Evolutionary conservation across 1,284 basidiomycete species (phyloP), one percentile per base, ranked within the genome.

Genomic region (Pseudozyma hubeiensis): DNA sequence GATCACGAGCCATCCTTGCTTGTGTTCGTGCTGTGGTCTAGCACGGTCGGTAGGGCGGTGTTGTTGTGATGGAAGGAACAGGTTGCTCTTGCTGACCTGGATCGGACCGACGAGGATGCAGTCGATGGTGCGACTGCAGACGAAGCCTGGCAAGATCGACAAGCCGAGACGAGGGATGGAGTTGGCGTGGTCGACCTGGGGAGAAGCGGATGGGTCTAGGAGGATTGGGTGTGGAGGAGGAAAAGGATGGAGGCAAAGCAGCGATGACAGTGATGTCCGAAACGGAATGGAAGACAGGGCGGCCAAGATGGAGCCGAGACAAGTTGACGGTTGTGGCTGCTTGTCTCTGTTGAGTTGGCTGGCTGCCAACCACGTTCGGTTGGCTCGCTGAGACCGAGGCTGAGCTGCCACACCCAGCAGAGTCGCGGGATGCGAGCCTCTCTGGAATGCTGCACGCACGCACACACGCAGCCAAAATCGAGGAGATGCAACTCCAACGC

Each of bases 1-100:
- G 72, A 69, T 77, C 74, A 52, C 74, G 71, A 50, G 74, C 74
- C 74, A 77, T 77, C 41, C 45, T 69, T 45, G 31, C 30, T 39
- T 40, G 9, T 50, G 19, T 53, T 10, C 8, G 40, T 17, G 37
- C 14, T 24, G 17, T 29, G n/a, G 39, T 45, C 31, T 14, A 44
- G 45, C 24, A 24, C 24, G 24, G 24, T 24, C 24, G 24, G 24
- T 24, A 24, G 24, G 24, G 24, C 24, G 24, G 24, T 24, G 4
- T 24, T 24, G 4, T 24, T 24, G 24, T 24, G 24, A 24, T 2
- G 24, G 24, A 24, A 24, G 24, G 24, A 2, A 24, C 24, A 24
- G 24, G 24, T 4, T 24, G 24, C 24, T 24, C 24, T 24, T 24
- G 24, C 24, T 24, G 24, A 24, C 24, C 24, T 24, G 24, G 24